Evolutionary conservation across 306 rosid genomes (phyloP), one percentile per base, ranked within the genome.

Genomic region (Prunus fruticosa): DNA sequence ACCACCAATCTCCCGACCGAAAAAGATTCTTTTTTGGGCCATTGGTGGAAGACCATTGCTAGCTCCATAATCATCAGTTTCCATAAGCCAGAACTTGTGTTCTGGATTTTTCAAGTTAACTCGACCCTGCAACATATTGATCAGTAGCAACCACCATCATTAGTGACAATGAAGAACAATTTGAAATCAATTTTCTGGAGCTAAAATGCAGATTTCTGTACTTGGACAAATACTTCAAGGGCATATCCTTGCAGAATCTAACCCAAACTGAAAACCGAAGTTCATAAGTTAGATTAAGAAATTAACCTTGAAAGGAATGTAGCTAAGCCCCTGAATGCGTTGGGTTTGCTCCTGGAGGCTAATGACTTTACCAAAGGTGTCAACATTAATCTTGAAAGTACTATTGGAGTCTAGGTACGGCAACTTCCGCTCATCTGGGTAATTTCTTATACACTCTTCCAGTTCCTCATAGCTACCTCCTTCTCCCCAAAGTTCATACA

Each of bases 401-500:
- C 88, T 89, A 52, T 80, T 82, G 30, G 92, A 54, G 10, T 84
- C 92, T 77, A 95, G 85, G 80, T 83, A 92, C 9, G 96, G 92
- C 79, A 85, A 71, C 80, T 92, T 95, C 80, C 90, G 84, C 56
- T 89, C 96, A 45, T 89, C 97, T 3, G 92, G 90, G 71, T 81
- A 92, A 50, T 82, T 81, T 80, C 75, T 63, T 46, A 92, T 82
- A 75, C 93, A 86, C 64, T 84, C 96, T 70, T 88, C 89, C 76
- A 92, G 84, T 72, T 90, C 98, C 82, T 88, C 92, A 65, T 89
- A 84, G 83, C 83, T 84, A 66, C 86, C 67, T 73, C 98, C 98
- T 84, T 90, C 97, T 45, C 97, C 98, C 97, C 97, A 92, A 14
- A 92, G 82, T 75, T 95, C 98, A 82, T 92, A 95, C 89, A 95